These are phyloP conservation scores for Scedosporium boydii DNA, from an alignment of 2,329 filamentous ascomycete species.

Conservation along the genomic window DNA sequence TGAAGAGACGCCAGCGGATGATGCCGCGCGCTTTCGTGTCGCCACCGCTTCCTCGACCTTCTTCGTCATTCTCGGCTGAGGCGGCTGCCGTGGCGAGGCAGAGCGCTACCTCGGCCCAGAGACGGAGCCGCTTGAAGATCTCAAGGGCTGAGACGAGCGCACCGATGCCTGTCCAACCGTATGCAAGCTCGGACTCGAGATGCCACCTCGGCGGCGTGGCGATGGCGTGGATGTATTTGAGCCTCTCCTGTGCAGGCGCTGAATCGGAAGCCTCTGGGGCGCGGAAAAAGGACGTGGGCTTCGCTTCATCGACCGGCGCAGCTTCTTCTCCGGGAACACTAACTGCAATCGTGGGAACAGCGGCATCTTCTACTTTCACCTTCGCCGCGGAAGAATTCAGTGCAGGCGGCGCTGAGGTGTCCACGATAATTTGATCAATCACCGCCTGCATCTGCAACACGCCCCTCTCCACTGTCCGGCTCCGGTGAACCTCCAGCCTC, in stretches of 20 bases:
- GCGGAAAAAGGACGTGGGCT: slow-evolving; percentile 73
- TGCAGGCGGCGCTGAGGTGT: slow-evolving; percentile 45
- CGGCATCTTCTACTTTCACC: slow-evolving; percentile 15
- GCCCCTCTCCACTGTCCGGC: slow-evolving; percentile 79
- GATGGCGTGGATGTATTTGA: slow-evolving; percentile 77
- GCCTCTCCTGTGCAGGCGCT: slow-evolving; percentile 63
- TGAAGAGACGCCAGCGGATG: slow-evolving; percentile 70
- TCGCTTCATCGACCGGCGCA: slow-evolving; percentile 24
- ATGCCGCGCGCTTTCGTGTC: slow-evolving; percentile 76
- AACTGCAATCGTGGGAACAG: slow-evolving; percentile 37
- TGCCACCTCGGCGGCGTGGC: slow-evolving; percentile 85
- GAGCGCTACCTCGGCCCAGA: slow-evolving; percentile 92
- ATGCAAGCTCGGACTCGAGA: slow-evolving; percentile 83
- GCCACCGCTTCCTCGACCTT: slow-evolving; percentile 42
- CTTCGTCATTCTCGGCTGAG: slow-evolving; percentile 53
- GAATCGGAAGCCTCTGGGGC: slow-evolving; percentile 66
- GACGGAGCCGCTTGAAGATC: slow-evolving; percentile 85
- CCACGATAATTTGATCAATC: slow-evolving; percentile 88
- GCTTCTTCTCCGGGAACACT: slow-evolving; percentile 24
- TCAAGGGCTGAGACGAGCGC: slow-evolving; percentile 84
- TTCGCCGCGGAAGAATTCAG: slow-evolving; percentile 12
- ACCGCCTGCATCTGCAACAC: slow-evolving; percentile 90
- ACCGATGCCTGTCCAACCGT: slow-evolving; percentile 83
- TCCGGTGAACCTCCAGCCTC: slow-evolving; percentile 78
- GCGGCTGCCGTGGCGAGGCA: slow-evolving; percentile 61